Conservation (phyloP, 805 yeast species). For the Schizosaccharomyces osmophilus region DNA sequence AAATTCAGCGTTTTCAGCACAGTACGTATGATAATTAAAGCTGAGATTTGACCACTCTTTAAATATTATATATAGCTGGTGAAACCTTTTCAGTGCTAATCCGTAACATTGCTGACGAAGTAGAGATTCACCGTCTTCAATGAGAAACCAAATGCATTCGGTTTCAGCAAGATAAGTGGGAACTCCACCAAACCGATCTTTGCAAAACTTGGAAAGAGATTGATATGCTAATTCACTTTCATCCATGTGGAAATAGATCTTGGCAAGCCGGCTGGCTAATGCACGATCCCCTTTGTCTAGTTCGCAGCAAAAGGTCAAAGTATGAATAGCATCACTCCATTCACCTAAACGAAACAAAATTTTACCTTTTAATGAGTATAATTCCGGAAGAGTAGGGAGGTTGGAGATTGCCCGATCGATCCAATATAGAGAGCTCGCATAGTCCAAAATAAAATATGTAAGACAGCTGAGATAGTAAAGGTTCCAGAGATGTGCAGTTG, state of each 20-base stretch:
- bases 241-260: not conserved
- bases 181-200: not conserved
- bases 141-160: not conserved
- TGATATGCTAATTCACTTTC: not conserved
- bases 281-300: not conserved
- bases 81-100: not conserved
- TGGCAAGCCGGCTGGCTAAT: not conserved
- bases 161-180: not conserved
- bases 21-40: not conserved
- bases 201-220: not conserved
- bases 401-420: not conserved
- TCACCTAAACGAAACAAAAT: not conserved
- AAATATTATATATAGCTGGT: not conserved
- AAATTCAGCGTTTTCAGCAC: not conserved
- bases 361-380: not conserved
- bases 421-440: not conserved
- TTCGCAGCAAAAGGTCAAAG: not conserved
- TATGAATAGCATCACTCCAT: not conserved
- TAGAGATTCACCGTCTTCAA: not conserved
- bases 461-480: not conserved
- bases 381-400: not conserved
- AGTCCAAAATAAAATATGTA: not conserved
- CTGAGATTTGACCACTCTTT: not conserved
- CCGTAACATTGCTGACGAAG: not conserved
- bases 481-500: not conserved